phyloP scores from a whole-genome alignment of 2,329 filamentous ascomycete species.

The Alternaria sp. region DNA sequence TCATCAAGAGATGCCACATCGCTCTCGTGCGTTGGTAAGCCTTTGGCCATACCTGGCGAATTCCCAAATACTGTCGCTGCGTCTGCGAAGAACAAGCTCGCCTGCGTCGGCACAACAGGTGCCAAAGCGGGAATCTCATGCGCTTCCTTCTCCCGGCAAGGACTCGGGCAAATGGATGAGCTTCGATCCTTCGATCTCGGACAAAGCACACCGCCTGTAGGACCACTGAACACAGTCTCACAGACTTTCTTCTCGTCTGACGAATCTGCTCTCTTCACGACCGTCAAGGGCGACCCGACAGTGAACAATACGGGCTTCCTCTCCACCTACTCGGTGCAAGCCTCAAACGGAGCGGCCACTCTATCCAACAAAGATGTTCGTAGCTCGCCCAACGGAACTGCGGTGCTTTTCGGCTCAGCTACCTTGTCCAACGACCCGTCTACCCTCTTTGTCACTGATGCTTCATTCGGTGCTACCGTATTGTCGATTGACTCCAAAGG shows the following conservation, averaged over 20 bases:
- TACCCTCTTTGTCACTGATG: slow-evolving; percentile 63
- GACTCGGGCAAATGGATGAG: slow-evolving; percentile 45
- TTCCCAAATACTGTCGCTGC: slow-evolving; percentile 53
- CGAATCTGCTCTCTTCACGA: slow-evolving; percentile 61
- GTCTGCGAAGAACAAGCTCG: slow-evolving; percentile 46
- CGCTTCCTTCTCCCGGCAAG: slow-evolving; percentile 38
- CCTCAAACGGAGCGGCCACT: background rate
- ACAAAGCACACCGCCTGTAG: slow-evolving; percentile 66
- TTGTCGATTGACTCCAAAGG: slow-evolving; percentile 53
- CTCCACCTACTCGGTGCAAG: slow-evolving; percentile 58
- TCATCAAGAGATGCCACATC: slow-evolving; percentile 37
- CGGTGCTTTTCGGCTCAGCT: slow-evolving; percentile 64
- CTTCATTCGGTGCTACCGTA: slow-evolving; percentile 64
- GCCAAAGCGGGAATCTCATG: slow-evolving; percentile 50
- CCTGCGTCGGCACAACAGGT: slow-evolving; percentile 51
- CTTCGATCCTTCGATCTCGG: slow-evolving; percentile 57
- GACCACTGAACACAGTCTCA: slow-evolving; percentile 67
- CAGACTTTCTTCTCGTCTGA: slow-evolving; percentile 68
- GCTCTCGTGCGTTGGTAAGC: slow-evolving; percentile 44
- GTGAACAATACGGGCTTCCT: slow-evolving; percentile 66
- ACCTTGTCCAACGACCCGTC: slow-evolving; percentile 54
- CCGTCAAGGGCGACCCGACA: slow-evolving; percentile 67
- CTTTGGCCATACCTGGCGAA: slow-evolving; percentile 45
- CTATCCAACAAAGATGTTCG: slow-evolving; percentile 34
- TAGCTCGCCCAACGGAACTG: slow-evolving; percentile 63